These are phyloP conservation scores for Globisporangium okanoganense DNA, from an alignment of 352 stramenopile species.

Conservation along the genomic window DNA sequence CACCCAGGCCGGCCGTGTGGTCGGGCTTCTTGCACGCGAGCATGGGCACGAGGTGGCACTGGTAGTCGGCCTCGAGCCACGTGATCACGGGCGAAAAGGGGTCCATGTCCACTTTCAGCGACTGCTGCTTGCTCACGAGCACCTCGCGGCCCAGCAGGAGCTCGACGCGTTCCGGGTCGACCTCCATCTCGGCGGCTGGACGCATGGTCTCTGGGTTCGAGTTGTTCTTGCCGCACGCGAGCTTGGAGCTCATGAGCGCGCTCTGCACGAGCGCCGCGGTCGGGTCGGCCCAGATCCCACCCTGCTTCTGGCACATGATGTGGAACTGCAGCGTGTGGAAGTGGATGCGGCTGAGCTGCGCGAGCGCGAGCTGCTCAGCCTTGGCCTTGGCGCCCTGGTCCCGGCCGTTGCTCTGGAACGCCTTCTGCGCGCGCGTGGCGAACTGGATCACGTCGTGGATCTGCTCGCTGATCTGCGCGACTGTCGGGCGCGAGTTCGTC, in stretches of 20 bases:
- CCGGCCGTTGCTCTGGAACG: conserved; percentile 30
- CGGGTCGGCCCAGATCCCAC: conserved; percentile 63
- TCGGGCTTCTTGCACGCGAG: conserved; percentile 80
- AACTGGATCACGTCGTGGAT: conserved; percentile 69
- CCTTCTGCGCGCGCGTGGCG: conserved; percentile 36
- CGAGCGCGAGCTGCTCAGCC: conserved; percentile 35
- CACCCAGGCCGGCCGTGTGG: conserved; percentile 71
- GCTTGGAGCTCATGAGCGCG: conserved; percentile 78
- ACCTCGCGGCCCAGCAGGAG: conserved; percentile 51
- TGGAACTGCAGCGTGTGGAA: conserved; percentile 88
- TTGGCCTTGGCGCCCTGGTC: conserved; percentile 13
- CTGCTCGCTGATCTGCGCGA: conserved; percentile 70
- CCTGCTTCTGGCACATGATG: conserved; percentile 73
- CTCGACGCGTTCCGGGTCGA: conserved; percentile 70
- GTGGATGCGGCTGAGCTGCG: conserved; percentile 72
- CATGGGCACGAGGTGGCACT: conserved; percentile 78
- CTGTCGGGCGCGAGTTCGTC: conserved; percentile 68
- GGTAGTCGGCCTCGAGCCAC: conserved; percentile 71
- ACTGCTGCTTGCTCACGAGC: conserved; percentile 51
- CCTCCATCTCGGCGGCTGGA: conserved; percentile 59
- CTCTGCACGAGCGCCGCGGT: conserved; percentile 69
- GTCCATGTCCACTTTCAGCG: conserved; percentile 55
- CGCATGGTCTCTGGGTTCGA: conserved; percentile 39
- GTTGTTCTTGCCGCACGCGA: conserved; percentile 66
- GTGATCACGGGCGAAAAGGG: conserved; percentile 59